Evolutionary conservation across 352 stramenopile species (phyloP).

Genomic region (Phytophthora hybrid): DNA sequence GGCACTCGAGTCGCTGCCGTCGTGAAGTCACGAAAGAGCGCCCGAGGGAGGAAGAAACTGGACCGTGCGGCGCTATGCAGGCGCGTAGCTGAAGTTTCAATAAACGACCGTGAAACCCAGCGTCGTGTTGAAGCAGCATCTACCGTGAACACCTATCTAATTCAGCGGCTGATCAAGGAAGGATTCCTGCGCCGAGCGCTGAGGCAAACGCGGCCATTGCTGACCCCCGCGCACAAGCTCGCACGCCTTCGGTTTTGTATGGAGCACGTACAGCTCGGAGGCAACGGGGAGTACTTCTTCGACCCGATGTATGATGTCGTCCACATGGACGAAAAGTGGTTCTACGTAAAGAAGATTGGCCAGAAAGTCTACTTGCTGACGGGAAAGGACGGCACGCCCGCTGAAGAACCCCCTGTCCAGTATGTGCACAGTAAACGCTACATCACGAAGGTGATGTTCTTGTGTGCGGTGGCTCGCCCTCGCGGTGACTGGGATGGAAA

Average conservation of each 20-base stretch:
- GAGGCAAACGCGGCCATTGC: slow-evolving; percentile 5
- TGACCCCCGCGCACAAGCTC: not conserved
- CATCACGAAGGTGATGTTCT: no score
- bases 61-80: not conserved
- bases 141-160: not conserved
- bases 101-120: slow-evolving; percentile 3
- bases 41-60: not conserved
- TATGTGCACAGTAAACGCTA: no score
- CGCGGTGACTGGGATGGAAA: no score
- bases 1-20: not conserved
- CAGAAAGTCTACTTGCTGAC: slow-evolving; percentile 6
- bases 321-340: slow-evolving; percentile 14
- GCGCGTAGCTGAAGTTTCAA: not conserved
- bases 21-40: not conserved
- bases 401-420: no score
- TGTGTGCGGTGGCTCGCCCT: no score
- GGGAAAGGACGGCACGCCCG: not conserved
- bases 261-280: not conserved
- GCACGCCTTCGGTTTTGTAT: not conserved
- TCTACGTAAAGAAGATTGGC: slow-evolving; percentile 8
- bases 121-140: not conserved
- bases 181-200: slow-evolving; percentile 9
- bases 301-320: slow-evolving; percentile 7
- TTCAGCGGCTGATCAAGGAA: not conserved
- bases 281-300: not conserved